phyloP scores from a whole-genome alignment of 139 green algal genomes.

The Ettlia oleoabundans region DNA sequence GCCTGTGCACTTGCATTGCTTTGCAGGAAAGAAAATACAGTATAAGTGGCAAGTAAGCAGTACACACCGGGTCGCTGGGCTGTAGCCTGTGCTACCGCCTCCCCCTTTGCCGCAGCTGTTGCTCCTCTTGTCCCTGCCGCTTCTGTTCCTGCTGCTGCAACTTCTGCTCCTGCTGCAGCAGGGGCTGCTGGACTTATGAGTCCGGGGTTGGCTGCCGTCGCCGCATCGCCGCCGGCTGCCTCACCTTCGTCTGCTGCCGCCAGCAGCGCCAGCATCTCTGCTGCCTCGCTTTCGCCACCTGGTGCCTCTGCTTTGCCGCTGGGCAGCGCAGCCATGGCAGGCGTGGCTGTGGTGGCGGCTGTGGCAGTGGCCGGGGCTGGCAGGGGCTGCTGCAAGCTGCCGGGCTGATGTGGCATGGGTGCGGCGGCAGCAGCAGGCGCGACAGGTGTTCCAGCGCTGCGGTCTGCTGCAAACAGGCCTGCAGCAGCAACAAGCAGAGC shows the following conservation, averaged over 20 bases:
- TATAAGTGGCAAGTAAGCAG: too few relatives aligned
- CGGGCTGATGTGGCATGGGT: not conserved
- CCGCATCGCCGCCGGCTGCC: not conserved
- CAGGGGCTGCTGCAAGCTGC: not conserved
- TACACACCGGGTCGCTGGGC: too few relatives aligned
- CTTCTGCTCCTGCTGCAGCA: too few relatives aligned
- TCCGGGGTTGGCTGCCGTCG: not conserved
- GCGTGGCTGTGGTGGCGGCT: not conserved
- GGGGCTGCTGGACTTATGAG: not conserved
- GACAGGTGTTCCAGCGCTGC: not conserved
- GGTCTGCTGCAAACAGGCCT: not conserved
- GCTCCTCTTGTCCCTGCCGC: too few relatives aligned
- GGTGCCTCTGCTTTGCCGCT: not conserved
- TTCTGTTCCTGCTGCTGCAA: too few relatives aligned
- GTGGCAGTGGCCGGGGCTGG: not conserved
- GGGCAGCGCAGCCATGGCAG: not conserved
- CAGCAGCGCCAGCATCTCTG: constrained; percentile 1
- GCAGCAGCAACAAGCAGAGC: not conserved
- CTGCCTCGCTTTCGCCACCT: constrained; percentile 2
- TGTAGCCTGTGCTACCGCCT: too few relatives aligned
- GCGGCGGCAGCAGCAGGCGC: not conserved
- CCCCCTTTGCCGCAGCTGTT: too few relatives aligned
- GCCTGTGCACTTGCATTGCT: too few relatives aligned
- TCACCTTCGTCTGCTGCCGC: not conserved
- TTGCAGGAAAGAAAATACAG: too few relatives aligned